Evolutionary conservation across 306 rosid genomes (phyloP), one percentile per base, ranked within the genome.

Genomic region (Cucumis cinereus): DNA sequence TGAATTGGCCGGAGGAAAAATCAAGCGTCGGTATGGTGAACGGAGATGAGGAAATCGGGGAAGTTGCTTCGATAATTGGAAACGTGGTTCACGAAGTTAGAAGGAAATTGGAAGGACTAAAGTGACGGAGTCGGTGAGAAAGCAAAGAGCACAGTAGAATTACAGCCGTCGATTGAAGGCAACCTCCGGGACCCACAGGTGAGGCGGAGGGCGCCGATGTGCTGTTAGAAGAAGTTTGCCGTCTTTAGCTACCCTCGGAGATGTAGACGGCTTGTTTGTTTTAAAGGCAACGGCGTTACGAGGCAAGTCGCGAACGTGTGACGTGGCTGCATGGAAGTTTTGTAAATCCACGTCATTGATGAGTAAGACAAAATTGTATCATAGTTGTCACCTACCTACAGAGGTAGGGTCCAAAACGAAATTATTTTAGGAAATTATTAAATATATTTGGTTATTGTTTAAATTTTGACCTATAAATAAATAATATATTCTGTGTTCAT

Each of bases 311-410:
- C n/a, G 22, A 66, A 41, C 30, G 50, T 47, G 59, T 72, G 76
- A 72, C 76, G 60, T 72, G 76, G 76, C 76, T 72, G 16, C 40
- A 72, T 47, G 56, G 22, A 49, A 17, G 4, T 72, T 47, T 70
- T 47, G 26, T 72, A 49, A 72, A 16, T 72, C 76, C 76, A 72
- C 76, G 76, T 72, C 76, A 72, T 72, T 26, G 10, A 5, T 50
- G 6, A 47, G 38, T 28, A 33, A 70, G 75, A 70, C 75, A 70
- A 70, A 70, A 22, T 43, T 5, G 54, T 33, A 45, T 23, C 14
- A 16, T 9, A 43, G 20, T 45, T 45, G 36, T 43, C 56, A 24
- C 57, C 38, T 45, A 68, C 55, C 74, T 43, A 20, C 11, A 5
- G 19, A 38, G 12, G 7, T 23, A 20, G 55, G 3, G 36, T 69